Conservation (phyloP, 441 rosid species). For the Hura crepitans region DNA sequence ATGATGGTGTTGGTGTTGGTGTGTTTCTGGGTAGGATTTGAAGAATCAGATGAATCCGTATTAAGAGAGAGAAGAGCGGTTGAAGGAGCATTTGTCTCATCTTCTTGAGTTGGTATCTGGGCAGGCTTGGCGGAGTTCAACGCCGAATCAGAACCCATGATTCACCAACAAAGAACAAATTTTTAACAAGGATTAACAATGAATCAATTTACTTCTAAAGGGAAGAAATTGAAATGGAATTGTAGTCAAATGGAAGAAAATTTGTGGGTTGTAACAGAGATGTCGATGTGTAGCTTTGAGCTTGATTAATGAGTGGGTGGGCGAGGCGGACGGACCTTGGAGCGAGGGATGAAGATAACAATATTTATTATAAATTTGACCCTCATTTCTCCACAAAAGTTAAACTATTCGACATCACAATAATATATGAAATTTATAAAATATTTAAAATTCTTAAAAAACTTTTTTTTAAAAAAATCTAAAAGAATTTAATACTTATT, state of each 20-base stretch:
- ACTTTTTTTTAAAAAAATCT: too few relatives aligned
- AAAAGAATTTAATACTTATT: too few relatives aligned
- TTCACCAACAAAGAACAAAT: not conserved
- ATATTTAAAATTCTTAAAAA: too few relatives aligned
- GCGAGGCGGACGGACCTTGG: not conserved
- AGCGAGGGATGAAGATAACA: not conserved
- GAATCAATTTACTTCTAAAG: not conserved
- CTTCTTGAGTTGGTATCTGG: slow-evolving; percentile 32
- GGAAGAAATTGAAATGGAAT: not conserved
- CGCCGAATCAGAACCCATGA: slow-evolving; percentile 37
- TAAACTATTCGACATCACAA: too few relatives aligned
- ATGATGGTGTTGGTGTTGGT: slow-evolving; percentile 41
- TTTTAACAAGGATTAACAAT: not conserved
- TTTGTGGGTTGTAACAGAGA: not conserved
- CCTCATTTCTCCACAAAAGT: too few relatives aligned
- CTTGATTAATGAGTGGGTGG: not conserved
- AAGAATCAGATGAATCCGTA: slow-evolving; percentile 32
- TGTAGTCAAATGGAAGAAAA: not conserved
- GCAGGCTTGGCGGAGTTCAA: slow-evolving; percentile 35
- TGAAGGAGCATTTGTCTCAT: slow-evolving; percentile 37
- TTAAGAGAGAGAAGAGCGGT: slow-evolving; percentile 48
- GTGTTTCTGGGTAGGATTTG: slow-evolving; percentile 23
- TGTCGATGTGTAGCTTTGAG: not conserved
- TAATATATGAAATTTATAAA: too few relatives aligned
- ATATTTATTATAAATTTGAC: not conserved